Conservation (phyloP, 768 basidiomycete species). For the Astraeus odoratus region DNA sequence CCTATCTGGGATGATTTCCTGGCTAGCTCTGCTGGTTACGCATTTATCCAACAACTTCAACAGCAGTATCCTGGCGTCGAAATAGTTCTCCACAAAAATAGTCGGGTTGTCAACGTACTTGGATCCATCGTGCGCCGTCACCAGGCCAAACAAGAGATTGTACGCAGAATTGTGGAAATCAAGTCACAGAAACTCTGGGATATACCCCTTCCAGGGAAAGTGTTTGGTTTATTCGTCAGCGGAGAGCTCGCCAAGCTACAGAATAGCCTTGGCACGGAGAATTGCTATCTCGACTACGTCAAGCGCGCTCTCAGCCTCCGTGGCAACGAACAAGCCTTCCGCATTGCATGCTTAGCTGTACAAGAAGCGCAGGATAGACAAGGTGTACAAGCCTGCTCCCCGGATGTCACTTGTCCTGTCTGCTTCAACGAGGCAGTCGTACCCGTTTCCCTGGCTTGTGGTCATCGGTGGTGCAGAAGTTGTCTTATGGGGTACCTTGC, state of each 20-base stretch:
- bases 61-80: constrained; percentile 30
- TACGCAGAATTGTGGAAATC: constrained; percentile 41
- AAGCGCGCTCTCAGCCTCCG: constrained; percentile 43
- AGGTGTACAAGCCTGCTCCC: constrained; percentile 20
- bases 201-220: constrained; percentile 41
- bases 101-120: constrained; percentile 47
- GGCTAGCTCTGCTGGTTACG: constrained; percentile 29
- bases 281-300: constrained; percentile 42
- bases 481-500: constrained; percentile 56
- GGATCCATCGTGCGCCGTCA: constrained; percentile 40
- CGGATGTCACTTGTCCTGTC: constrained; percentile 48
- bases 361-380: constrained; percentile 30
- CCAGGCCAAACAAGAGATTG: constrained; percentile 36
- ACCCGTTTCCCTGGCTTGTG: constrained; percentile 52
- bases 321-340: constrained; percentile 39
- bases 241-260: constrained; percentile 41
- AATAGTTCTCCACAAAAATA: constrained; percentile 34
- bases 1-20: constrained; percentile 66
- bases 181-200: constrained; percentile 33
- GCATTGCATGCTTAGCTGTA: constrained; percentile 34
- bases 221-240: constrained; percentile 41
- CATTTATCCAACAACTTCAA: constrained; percentile 42
- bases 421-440: constrained; percentile 50
- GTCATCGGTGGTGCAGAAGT: constrained; percentile 60
- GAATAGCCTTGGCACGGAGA: constrained; percentile 48